Evolutionary conservation across 352 stramenopile species (phyloP).

Genomic region (Phytophthora fragariaefolia): DNA sequence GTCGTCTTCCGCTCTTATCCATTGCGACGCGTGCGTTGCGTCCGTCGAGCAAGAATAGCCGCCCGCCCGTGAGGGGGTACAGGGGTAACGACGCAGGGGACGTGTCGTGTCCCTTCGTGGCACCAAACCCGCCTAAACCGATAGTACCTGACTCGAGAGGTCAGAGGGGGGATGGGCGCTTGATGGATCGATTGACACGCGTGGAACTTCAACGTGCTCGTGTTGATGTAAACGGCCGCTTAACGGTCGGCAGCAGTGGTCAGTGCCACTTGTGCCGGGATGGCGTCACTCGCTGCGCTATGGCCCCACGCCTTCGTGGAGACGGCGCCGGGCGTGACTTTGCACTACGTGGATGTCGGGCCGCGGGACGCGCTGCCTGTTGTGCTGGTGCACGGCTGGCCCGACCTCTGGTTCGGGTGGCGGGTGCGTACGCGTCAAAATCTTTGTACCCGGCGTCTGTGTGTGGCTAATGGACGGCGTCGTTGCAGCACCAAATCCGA

Average conservation of each 20-base stretch:
- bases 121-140: neutral
- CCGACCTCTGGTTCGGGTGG: conserved; percentile 77
- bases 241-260: neutral
- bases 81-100: neutral
- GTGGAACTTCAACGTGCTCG: conserved; percentile 8
- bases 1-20: conserved; percentile 34
- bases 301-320: conserved; percentile 41
- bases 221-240: conserved; percentile 5
- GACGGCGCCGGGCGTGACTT: conserved; percentile 33
- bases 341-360: conserved; percentile 71
- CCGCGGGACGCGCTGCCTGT: conserved; percentile 53
- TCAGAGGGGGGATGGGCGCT: too few relatives aligned
- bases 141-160: neutral
- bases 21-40: too few relatives aligned
- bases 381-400: conserved; percentile 79
- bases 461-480: conserved; percentile 2
- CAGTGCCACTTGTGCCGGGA: conserved; percentile 7
- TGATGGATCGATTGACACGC: neutral
- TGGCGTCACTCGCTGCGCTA: conserved; percentile 34
- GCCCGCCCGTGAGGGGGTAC: neutral
- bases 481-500: conserved; percentile 62
- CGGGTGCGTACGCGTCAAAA: conserved; percentile 28
- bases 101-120: conserved; percentile 14
- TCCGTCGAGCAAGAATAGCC: conserved; percentile 1
- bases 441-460: neutral